These are phyloP conservation scores for Malania oleifera DNA, from an alignment of 164 flowering plant genomes.

Conservation along the genomic window DNA sequence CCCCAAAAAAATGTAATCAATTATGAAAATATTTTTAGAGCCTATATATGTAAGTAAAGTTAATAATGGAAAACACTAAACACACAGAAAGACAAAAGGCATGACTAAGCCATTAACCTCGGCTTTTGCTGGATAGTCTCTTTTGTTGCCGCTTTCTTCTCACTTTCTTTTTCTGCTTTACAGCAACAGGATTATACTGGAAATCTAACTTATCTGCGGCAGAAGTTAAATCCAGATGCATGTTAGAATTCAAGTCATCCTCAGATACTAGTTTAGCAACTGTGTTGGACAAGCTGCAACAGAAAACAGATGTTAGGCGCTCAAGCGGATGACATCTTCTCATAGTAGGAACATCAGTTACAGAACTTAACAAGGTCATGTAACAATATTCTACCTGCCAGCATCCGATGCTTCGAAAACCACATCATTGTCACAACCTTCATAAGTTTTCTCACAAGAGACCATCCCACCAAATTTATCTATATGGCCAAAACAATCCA, in stretches of 20 bases:
- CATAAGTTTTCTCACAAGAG: not conserved
- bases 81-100: not conserved
- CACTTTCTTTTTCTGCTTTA: conserved; percentile 44
- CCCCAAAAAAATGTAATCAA: too few relatives aligned
- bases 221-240: conserved; percentile 7
- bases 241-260: conserved; percentile 10
- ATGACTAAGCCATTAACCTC: conserved; percentile 18
- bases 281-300: conserved; percentile 23
- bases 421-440: not conserved
- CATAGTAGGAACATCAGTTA: not conserved
- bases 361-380: conserved; percentile 4
- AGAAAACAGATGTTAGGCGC: not conserved
- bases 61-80: not conserved
- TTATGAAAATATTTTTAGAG: not conserved
- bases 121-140: conserved; percentile 19
- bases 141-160: conserved; percentile 25
- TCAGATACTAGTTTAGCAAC: conserved; percentile 16
- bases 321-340: not conserved
- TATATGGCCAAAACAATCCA: not conserved
- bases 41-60: not conserved
- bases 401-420: conserved; percentile 2
- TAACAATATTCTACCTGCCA: conserved; percentile 8
- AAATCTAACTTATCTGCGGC: conserved; percentile 17
- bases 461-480: not conserved
- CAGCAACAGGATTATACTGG: conserved; percentile 1